Conservation (phyloP, 164 flowering plant species). For the Vitis rupestris region DNA sequence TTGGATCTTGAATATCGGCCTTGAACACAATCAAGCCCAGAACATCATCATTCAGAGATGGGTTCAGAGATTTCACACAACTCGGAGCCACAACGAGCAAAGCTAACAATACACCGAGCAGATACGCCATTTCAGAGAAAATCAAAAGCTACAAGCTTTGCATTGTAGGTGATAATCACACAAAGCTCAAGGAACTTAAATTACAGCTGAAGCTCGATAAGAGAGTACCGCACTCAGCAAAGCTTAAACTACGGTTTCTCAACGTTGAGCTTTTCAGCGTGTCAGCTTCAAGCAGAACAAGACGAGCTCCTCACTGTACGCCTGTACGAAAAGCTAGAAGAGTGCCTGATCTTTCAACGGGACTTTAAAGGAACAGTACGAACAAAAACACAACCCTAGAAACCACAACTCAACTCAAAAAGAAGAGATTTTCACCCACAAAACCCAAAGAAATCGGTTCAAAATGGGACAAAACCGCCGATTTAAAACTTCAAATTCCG, state of each 20-base stretch:
- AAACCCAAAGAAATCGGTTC: background rate
- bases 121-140: background rate
- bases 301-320: no score
- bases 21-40: constrained; percentile 88
- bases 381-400: background rate
- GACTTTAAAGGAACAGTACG: background rate
- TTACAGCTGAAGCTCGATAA: no score
- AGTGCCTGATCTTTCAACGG: background rate
- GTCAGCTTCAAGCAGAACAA: no score
- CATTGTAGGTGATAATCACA: no score
- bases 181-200: no score
- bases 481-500: background rate
- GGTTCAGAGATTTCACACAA: constrained; percentile 44
- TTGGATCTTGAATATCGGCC: constrained; percentile 75
- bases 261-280: no score
- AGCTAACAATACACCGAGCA: constrained; percentile 5
- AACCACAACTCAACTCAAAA: background rate
- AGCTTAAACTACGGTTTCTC: no score
- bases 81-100: constrained; percentile 15
- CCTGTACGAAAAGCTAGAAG: background rate
- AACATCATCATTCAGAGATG: constrained; percentile 76
- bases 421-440: background rate
- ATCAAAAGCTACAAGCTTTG: no score
- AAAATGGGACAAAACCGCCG: background rate
- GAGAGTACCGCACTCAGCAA: no score